Base-by-base conservation (phyloP, 768 basidiomycete species). In the Myochromella boudieri region DNA sequence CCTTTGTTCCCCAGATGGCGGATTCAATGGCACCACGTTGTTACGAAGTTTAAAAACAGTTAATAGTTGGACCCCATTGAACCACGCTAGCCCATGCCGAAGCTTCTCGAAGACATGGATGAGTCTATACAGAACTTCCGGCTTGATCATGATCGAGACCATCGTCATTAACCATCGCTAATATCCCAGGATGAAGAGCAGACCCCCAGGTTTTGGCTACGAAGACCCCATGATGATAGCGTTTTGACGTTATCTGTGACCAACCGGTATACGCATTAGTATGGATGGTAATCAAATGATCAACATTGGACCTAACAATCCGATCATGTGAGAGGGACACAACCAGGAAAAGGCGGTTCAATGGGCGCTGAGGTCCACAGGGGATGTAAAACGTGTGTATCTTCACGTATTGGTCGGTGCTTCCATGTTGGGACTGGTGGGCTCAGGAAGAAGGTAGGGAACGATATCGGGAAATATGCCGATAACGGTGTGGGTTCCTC, bases 101-200 rank as follows among this genome's bases (percentile, higher is more conserved):
- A 36, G 39, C 39, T 48, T 44, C 42, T 36, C 15, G 20, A 37
- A 39, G 47, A 44, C 44, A 11, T 43, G 31, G 41, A 26, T 14
- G 40, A 37, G 44, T 37, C 24, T 32, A 39, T 25, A 36, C 32
- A 15, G 26, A 28, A 29, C 26, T 17, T 6, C 26, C 41, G 26
- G 43, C 27, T 49, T 53, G 55, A 56, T 53, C 55, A 56, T 56
- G 52, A 52, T 56, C 52, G 52, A 48, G 42, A 37, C 9, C 31
- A 8, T 50, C 51, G 48, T 56, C 51, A 56, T 52, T 48, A 26
- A 18, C n/a, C n/a, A n/a, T n/a, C n/a, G n/a, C n/a, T n/a, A n/a
- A n/a, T n/a, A n/a, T n/a, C n/a, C n/a, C n/a, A n/a, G n/a, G n/a
- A n/a, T n/a, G n/a, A n/a, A n/a, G n/a, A n/a, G n/a, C n/a, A n/a